Conservation (phyloP, 306 rosid genomes). For the Casuarina equisetifolia region DNA sequence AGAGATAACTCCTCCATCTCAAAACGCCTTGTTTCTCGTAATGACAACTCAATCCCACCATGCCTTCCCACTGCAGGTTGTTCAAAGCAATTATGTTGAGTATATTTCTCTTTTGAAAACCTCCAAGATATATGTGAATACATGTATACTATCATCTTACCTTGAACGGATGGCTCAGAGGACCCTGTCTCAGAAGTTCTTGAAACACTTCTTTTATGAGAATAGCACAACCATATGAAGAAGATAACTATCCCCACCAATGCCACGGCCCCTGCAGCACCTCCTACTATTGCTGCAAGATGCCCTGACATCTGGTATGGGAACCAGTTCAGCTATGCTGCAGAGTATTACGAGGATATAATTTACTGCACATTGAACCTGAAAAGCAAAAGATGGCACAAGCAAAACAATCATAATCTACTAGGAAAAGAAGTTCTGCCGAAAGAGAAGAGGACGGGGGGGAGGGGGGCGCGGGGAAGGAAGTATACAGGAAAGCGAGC, state of each 20-base stretch:
- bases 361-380: constrained; percentile 57
- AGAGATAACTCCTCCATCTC: constrained; percentile 72
- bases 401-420: constrained; percentile 35
- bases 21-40: constrained; percentile 70
- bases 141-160: constrained; percentile 36
- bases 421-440: constrained; percentile 24
- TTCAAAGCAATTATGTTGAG: constrained; percentile 16
- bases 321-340: constrained; percentile 60
- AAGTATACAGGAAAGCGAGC: background rate
- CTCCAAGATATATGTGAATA: constrained; percentile 2
- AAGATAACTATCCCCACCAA: constrained; percentile 69
- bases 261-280: constrained; percentile 97
- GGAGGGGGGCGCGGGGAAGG: background rate
- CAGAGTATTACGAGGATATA: constrained; percentile 30
- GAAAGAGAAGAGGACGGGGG: constrained; percentile 4
- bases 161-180: constrained; percentile 87
- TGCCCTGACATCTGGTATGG: constrained; percentile 78
- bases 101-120: background rate
- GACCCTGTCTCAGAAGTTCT: constrained; percentile 93
- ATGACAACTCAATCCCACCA: constrained; percentile 60
- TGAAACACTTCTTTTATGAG: constrained; percentile 47
- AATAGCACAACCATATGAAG: constrained; percentile 57
- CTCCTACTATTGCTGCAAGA: constrained; percentile 91
- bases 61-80: constrained; percentile 60
- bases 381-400: constrained; percentile 36